Evolutionary conservation across 1,139 yeast species (phyloP).

Genomic region (Saccharomycopsis crataegensis): DNA sequence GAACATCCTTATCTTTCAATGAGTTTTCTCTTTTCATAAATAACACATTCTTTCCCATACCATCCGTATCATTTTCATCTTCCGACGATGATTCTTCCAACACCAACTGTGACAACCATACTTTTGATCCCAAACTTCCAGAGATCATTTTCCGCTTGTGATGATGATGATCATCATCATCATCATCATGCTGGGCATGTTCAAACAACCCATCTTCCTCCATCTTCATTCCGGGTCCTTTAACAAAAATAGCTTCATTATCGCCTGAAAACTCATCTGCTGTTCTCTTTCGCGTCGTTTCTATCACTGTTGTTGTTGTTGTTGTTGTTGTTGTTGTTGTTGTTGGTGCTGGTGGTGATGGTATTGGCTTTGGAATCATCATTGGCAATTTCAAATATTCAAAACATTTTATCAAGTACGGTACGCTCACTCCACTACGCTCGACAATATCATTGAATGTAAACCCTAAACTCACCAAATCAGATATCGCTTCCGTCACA

Average conservation of each 20-base stretch:
- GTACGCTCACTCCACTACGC: conserved; percentile 1
- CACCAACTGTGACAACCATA: conserved; percentile 9
- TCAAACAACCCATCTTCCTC: not conserved
- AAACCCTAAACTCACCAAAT: conserved; percentile 6
- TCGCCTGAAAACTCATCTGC: not conserved
- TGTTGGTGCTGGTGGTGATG: not conserved
- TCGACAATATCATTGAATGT: not conserved
- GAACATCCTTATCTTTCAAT: not conserved
- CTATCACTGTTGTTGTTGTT: not conserved
- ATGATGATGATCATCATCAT: too few species aligned
- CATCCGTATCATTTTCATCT: not conserved
- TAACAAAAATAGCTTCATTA: not conserved
- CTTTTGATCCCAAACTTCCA: conserved; percentile 2
- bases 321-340: not conserved
- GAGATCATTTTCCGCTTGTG: too few species aligned
- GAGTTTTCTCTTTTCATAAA: not conserved
- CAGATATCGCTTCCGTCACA: conserved; percentile 9
- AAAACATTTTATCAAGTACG: conserved; percentile 3
- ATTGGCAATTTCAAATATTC: conserved; percentile 3
- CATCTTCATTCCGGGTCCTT: not conserved
- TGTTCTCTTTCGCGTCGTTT: not conserved
- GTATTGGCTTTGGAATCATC: not conserved
- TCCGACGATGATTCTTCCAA: conserved; percentile 8
- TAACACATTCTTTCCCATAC: not conserved
- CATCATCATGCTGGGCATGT: too few species aligned